Evolutionary conservation across 768 basidiomycete species (phyloP), one percentile per base, ranked within the genome.

Genomic region (Termitomyces sp.): DNA sequence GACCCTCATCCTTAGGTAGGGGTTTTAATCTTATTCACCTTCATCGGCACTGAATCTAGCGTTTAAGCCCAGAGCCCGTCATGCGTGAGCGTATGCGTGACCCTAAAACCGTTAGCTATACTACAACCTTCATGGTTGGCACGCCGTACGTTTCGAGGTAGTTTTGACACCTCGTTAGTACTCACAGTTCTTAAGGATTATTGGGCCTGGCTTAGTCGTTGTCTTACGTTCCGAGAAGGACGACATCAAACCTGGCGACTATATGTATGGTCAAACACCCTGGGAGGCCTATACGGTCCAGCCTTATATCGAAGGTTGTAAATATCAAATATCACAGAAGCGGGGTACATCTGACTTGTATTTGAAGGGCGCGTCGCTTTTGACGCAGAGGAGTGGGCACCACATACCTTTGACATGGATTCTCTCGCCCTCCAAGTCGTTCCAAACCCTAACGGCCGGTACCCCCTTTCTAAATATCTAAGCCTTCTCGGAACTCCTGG

Each of bases 181-280:
- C 12, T 35, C 16, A 49, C 17, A 9, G 14, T 14, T 39, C 32
- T 17, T 34, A 25, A 74, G 69, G 6, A 17, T 72, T 1, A 40
- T 35, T 7, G 64, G 67, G 11, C 67, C 64, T 57, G 76, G 73
- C 16, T 63, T 76, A 17, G 75, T 68, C 16, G 60, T 73, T 17
- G 73, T 73, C 34, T 21, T 74, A 19, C 68, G 70, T 11, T 74
- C 72, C 0, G 72, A 77, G 37, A 57, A 62, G 37, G 41, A 62
- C 21, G 56, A 57, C 3, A 58, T 70, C 43, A 59, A 64, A 42
- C 56, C 51, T 9, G 73, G 74, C 10, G 62, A 69, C 35, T 68
- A 76, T 32, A 42, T 77, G 17, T 70, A 71, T 52, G 72, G 69
- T 2, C n/a, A 56, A 19, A 60, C 59, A 8, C 43, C 32, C 54